A percentile compares a stretch with the other conserved stretches of the same genome.
These are phyloP conservation scores for Rhododendron ovatum DNA, from an alignment of 148 eudicot genomes.

Conservation along the genomic window DNA sequence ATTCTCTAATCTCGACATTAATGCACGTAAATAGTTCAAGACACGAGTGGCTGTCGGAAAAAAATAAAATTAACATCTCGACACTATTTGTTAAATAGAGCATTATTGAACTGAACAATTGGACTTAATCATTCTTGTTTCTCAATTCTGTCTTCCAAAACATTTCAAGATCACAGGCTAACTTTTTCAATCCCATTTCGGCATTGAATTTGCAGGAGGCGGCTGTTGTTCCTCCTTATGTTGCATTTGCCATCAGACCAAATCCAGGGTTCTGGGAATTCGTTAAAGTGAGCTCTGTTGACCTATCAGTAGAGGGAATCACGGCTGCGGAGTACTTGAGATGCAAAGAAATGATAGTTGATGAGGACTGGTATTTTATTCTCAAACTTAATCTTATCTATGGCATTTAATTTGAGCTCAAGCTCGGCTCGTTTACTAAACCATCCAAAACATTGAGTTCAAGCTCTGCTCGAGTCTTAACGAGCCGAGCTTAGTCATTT, in stretches of 20 bases:
- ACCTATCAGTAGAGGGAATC: conserved; percentile 72
- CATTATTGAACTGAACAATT: no score
- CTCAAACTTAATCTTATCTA: background rate
- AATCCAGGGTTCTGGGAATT: conserved; percentile 88
- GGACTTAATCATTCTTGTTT: background rate
- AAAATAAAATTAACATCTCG: no score
- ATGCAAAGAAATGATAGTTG: conserved; percentile 65
- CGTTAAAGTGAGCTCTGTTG: conserved; percentile 65
- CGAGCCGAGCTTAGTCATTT: no score
- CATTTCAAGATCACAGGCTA: background rate
- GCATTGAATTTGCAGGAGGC: conserved; percentile 61
- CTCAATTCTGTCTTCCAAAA: background rate
- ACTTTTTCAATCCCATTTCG: background rate
- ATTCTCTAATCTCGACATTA: no score
- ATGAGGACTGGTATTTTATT: conserved; percentile 56
- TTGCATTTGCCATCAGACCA: conserved; percentile 82
- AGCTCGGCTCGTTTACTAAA: no score
- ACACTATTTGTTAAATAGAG: no score
- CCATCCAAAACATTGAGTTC: no score
- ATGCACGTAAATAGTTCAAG: background rate
- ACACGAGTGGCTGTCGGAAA: no score
- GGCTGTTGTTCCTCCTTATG: conserved; percentile 77
- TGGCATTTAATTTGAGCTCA: background rate
- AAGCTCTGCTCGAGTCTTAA: no score
- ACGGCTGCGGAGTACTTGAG: conserved; percentile 67